Percentiles rank a stretch among this genome's conserved stretches.
These are phyloP conservation scores for Chytriomyces hyalinus DNA, from an alignment of 192 early-diverging fungal species.

Conservation along the genomic window DNA sequence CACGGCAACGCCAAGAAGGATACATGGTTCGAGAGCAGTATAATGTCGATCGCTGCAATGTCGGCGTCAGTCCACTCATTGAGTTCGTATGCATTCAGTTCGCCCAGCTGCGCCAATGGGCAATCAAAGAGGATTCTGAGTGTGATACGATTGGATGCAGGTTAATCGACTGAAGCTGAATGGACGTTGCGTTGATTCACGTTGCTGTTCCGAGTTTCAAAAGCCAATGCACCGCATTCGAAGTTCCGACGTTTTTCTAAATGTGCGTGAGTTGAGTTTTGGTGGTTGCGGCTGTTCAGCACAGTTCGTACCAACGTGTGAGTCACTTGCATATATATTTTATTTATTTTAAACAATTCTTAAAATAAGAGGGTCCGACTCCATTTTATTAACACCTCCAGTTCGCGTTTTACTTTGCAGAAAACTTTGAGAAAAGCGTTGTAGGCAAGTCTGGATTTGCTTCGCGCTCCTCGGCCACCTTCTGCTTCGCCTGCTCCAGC, in stretches of 20 bases:
- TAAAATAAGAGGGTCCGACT: no score
- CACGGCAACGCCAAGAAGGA: constrained; percentile 10
- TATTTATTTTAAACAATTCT: no score
- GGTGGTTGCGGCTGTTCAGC: no score
- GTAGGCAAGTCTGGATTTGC: background rate
- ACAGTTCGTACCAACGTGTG: no score
- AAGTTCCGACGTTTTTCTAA: no score
- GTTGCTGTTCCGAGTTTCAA: no score
- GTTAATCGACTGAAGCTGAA: no score
- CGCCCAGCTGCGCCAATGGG: background rate
- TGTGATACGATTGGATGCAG: constrained; percentile 17
- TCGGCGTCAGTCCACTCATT: background rate
- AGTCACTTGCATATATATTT: no score
- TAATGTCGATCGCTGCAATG: constrained; percentile 6
- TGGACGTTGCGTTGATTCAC: no score
- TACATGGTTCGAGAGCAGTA: constrained; percentile 17
- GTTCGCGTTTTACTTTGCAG: background rate
- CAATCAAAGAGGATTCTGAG: constrained; percentile 28
- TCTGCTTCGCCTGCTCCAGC: constrained; percentile 79
- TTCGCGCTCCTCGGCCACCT: constrained; percentile 61
- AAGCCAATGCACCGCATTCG: no score
- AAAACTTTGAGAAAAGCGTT: constrained; percentile 3
- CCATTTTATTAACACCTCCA: no score
- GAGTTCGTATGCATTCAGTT: background rate
- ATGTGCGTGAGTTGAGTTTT: no score